Evolutionary conservation across 768 basidiomycete species (phyloP), one percentile per base, ranked within the genome.

Genomic region (Lactarius evosmus): DNA sequence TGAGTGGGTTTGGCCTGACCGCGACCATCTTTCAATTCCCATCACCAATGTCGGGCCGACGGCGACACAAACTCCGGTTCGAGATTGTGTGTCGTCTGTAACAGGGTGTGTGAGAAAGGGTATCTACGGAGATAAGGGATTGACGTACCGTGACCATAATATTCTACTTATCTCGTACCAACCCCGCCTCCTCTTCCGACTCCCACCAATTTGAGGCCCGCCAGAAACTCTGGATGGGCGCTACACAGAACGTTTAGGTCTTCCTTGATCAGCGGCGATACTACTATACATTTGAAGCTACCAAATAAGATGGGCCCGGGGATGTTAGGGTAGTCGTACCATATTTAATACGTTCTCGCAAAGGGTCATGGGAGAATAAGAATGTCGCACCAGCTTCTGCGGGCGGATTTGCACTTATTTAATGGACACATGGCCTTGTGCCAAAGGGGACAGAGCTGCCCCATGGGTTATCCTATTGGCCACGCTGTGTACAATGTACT

Each of bases 21-120:
- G 7, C 90, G 4, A 91, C 92, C 91, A 94, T 93, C 75, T 85
- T 89, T 92, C 92, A 93, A 67, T 93, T 93, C 11, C 91, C 92
- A 64, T 94, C 91, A 0, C 91, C 38, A 93, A 76, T 0, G 86
- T 85, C 1, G 88, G 78, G 1, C 82, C 82, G 12, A 86, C 89
- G 1, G 88, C 89, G n/a, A 77, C 79, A 60, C 85, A 80, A 4
- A 93, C 87, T 56, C 86, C 83, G 0, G 79, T 60, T 88, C 83
- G 66, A 94, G 71, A 70, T 89, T 93, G 49, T 81, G 78, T n/a
- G 88, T 80, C 0, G 87, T 86, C 88, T 91, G 67, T 29, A 14
- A 30, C 25, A 8, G 3, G 16, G 34, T 2, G 11, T 5, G 12
- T 30, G 19, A 54, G 36, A 17, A 1, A 11, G 54, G 29, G 33